A percentile compares a stretch with the other conserved stretches of the same genome.
Evolutionary conservation across 148 eudicot species (phyloP).

Genomic region (Silene latifolia): DNA sequence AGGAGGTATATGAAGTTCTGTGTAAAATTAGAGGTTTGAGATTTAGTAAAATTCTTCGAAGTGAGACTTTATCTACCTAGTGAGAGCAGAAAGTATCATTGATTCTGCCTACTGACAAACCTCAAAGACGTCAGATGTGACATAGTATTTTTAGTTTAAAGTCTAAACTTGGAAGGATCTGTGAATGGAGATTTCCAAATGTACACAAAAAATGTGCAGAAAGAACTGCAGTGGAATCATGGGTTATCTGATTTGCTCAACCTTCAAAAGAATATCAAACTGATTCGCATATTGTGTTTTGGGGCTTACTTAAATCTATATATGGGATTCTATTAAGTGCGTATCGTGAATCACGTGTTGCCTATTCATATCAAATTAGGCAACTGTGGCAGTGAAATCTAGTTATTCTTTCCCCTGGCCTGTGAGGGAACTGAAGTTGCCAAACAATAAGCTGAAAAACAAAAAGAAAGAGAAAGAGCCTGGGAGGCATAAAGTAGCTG

Average conservation of each 20-base stretch:
- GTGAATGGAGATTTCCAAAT: not conserved
- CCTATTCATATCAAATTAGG: no score
- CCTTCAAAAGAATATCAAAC: no score
- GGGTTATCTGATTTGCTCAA: no score
- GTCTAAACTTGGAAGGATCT: not conserved
- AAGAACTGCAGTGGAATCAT: not conserved
- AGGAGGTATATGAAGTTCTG: not conserved
- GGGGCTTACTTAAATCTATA: no score
- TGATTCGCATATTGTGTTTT: no score
- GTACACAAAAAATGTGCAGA: not conserved
- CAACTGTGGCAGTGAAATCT: not conserved
- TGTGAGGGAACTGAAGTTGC: constrained; percentile 3
- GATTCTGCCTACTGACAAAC: not conserved
- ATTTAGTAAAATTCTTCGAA: not conserved
- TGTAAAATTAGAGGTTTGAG: not conserved
- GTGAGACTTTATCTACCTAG: not conserved
- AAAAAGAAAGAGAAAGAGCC: not conserved
- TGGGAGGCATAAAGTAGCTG: not conserved
- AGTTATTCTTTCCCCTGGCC: not conserved
- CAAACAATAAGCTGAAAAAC: not conserved
- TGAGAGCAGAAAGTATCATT: not conserved
- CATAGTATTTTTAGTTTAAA: not conserved
- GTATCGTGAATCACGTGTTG: no score
- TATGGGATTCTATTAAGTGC: no score
- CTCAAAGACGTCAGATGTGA: not conserved